A percentile compares a stretch with the other conserved stretches of the same genome.
phyloP scores from a whole-genome alignment of 352 stramenopile species.

The Pythium dissotocum region DNA sequence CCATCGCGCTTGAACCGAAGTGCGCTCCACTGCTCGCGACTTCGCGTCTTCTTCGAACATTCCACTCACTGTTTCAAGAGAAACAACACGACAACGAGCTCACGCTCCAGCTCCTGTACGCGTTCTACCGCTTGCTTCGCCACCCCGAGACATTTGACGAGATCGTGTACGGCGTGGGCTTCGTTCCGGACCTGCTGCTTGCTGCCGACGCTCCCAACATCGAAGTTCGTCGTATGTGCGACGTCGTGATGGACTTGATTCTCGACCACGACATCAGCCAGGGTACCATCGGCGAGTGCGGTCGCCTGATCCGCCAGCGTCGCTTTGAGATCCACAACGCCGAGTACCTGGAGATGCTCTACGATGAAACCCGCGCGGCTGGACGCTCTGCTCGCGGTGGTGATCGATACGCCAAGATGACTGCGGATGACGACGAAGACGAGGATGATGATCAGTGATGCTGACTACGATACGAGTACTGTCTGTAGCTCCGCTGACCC shows the following conservation, averaged over 20 bases:
- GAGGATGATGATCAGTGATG: conserved; percentile 27
- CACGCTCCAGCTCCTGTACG: conserved; percentile 78
- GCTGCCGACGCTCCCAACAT: conserved; percentile 77
- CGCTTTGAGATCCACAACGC: conserved; percentile 88
- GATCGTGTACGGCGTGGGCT: conserved; percentile 68
- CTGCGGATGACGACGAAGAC: conserved; percentile 33
- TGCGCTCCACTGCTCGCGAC: conserved; percentile 74
- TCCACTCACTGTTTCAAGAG: conserved; percentile 83
- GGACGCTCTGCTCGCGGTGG: conserved; percentile 15
- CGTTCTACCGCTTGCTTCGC: conserved; percentile 77
- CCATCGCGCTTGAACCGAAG: conserved; percentile 82
- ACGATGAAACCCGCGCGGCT: conserved; percentile 38
- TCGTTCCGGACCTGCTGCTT: conserved; percentile 78
- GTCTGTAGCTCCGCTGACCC: neutral
- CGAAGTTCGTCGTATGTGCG: conserved; percentile 84
- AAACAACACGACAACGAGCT: conserved; percentile 88
- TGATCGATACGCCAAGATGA: conserved; percentile 28
- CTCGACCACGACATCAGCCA: conserved; percentile 77
- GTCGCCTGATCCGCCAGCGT: conserved; percentile 74
- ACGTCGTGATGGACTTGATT: conserved; percentile 86
- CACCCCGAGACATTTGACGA: conserved; percentile 80
- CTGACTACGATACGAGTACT: neutral
- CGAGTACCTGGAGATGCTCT: conserved; percentile 86
- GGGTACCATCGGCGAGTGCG: conserved; percentile 66
- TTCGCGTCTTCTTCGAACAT: conserved; percentile 71